A percentile compares a stretch with the other conserved stretches of the same genome.
These are phyloP conservation scores for Phytophthora kernoviae DNA, from an alignment of 352 stramenopile genomes.

Conservation along the genomic window DNA sequence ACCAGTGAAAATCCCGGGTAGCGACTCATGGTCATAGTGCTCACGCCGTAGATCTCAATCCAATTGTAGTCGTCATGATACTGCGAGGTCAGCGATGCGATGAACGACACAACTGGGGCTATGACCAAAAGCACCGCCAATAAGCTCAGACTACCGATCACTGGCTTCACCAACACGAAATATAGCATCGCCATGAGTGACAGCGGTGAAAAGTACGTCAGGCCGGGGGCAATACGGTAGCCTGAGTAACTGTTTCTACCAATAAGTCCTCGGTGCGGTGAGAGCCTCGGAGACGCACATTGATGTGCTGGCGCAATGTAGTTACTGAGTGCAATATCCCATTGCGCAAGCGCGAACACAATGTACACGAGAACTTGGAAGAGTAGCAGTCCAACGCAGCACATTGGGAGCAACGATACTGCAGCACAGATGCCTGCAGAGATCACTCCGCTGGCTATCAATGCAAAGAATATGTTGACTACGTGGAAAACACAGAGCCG, in stretches of 20 bases:
- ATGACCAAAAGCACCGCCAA: slow-evolving; percentile 39
- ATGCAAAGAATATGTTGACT: slow-evolving; percentile 59
- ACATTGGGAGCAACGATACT: slow-evolving; percentile 58
- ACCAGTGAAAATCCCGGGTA: slow-evolving; percentile 31
- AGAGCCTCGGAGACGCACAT: slow-evolving; percentile 42
- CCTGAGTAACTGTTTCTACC: slow-evolving; percentile 24
- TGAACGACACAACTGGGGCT: slow-evolving; percentile 30
- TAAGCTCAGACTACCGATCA: slow-evolving; percentile 45
- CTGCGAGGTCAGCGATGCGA: slow-evolving; percentile 19
- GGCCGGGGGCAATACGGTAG: slow-evolving; percentile 46
- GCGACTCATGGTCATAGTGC: slow-evolving; percentile 18
- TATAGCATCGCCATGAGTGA: slow-evolving; percentile 76
- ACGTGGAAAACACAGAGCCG: slow-evolving; percentile 62
- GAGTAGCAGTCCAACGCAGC: slow-evolving; percentile 67
- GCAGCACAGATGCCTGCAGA: slow-evolving; percentile 45
- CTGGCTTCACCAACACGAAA: slow-evolving; percentile 63
- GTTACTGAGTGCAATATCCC: slow-evolving; percentile 59
- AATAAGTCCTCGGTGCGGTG: slow-evolving; percentile 20
- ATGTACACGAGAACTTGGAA: slow-evolving; percentile 66
- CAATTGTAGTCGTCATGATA: slow-evolving; percentile 17
- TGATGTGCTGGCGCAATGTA: slow-evolving; percentile 39
- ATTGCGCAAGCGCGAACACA: slow-evolving; percentile 55
- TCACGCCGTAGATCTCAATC: slow-evolving; percentile 32
- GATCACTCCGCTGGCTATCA: slow-evolving; percentile 50
- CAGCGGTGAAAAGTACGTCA: slow-evolving; percentile 61